These are phyloP conservation scores for Clonostachys byssicola DNA, from an alignment of 2,329 filamentous ascomycete genomes.

Conservation along the genomic window DNA sequence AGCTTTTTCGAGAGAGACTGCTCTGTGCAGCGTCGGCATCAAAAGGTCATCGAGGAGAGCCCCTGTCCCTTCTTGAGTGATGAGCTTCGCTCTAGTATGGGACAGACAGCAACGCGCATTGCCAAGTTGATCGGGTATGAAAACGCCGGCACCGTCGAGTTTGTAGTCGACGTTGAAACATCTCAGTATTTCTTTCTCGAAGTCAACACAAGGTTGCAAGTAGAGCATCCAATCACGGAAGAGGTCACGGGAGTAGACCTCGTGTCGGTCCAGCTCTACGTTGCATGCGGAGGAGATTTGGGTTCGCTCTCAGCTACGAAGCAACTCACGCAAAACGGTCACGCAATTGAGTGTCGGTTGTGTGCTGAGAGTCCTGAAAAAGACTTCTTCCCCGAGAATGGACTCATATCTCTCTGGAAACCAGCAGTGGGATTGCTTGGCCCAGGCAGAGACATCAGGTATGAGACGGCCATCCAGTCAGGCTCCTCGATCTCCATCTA, in stretches of 20 bases:
- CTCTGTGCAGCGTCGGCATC: constrained; percentile 95
- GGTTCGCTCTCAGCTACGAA: no score
- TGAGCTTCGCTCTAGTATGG: constrained; percentile 91
- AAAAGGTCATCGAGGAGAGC: constrained; percentile 99
- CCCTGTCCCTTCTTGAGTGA: constrained; percentile 93
- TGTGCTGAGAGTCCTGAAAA: constrained; percentile 34
- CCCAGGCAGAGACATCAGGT: constrained; percentile 20
- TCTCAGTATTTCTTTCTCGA: constrained; percentile 99
- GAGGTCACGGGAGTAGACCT: constrained; percentile 98
- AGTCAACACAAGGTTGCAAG: constrained; percentile 96
- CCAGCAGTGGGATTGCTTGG: not conserved
- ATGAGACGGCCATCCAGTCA: constrained; percentile 32
- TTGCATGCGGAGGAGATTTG: constrained; percentile 73
- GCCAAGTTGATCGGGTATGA: constrained; percentile 96
- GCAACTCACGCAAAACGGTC: constrained; percentile 17
- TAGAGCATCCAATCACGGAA: constrained; percentile 98
- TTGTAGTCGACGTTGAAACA: constrained; percentile 94
- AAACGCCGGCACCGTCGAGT: constrained; percentile 97
- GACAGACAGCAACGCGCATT: constrained; percentile 90
- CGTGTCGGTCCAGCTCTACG: constrained; percentile 93
- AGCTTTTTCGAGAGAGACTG: constrained; percentile 98
- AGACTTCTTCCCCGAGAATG: constrained; percentile 29
- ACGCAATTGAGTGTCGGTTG: constrained; percentile 37
- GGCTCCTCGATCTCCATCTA: constrained; percentile 32
- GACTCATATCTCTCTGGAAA: constrained; percentile 25